Percentiles rank a stretch among this genome's conserved stretches.
Conservation (phyloP, 768 basidiomycete genomes). For the Russula olivacea region DNA sequence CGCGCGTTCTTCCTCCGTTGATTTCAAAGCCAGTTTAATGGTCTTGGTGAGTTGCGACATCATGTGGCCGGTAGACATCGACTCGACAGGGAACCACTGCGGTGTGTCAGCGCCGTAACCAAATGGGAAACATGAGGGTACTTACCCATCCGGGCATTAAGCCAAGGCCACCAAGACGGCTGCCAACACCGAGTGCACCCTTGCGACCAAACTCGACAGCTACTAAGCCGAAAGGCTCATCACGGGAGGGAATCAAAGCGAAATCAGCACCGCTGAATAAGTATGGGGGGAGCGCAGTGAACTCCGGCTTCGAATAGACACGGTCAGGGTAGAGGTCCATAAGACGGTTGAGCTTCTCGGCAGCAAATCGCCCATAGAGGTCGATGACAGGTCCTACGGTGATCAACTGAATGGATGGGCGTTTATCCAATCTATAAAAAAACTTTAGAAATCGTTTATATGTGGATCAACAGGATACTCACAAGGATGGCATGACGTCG, state of each 20-base stretch:
- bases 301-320: conserved; percentile 94
- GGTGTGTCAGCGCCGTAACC: conserved; percentile 5
- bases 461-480: conserved; percentile 32
- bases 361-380: conserved; percentile 90
- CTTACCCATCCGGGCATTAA: conserved; percentile 97
- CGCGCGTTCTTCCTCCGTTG: conserved; percentile 84
- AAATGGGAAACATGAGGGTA: conserved; percentile 21
- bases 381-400: conserved; percentile 93
- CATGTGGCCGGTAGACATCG: conserved; percentile 89
- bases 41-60: conserved; percentile 91
- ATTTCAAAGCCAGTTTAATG: conserved; percentile 89
- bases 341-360: conserved; percentile 84
- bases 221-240: conserved; percentile 93
- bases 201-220: conserved; percentile 96
- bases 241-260: conserved; percentile 90
- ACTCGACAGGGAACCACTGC: conserved; percentile 97
- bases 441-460: conserved; percentile 18
- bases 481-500: conserved; percentile 89
- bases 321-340: conserved; percentile 96
- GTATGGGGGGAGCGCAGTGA: conserved; percentile 88
- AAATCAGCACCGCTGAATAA: conserved; percentile 95
- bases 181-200: conserved; percentile 92
- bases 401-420: conserved; percentile 78
- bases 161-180: conserved; percentile 89
- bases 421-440: conserved; percentile 67